Evolutionary conservation across 1,139 yeast genomes (phyloP).

Genomic region (Kodamaea suecica): DNA sequence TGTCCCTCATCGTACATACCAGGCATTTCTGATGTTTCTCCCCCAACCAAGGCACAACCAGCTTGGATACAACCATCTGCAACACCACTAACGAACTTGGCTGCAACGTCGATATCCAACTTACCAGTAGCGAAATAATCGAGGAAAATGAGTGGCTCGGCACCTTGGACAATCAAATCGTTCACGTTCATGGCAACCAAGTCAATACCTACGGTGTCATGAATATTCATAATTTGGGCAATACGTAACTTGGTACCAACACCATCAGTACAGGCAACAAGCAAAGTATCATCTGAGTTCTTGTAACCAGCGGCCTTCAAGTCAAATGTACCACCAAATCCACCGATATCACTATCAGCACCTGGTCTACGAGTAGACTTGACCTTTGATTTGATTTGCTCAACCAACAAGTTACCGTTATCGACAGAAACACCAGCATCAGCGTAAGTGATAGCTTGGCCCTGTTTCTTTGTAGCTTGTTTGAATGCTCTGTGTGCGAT

Average conservation of each 20-base stretch:
- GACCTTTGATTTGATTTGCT: slow-evolving; percentile 85
- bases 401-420: slow-evolving; percentile 86
- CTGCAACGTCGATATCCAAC: slow-evolving; percentile 78
- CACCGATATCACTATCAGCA: slow-evolving; percentile 97
- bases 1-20: slow-evolving; percentile 96
- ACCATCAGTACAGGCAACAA: slow-evolving; percentile 98
- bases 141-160: slow-evolving; percentile 92
- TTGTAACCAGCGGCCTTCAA: slow-evolving; percentile 81
- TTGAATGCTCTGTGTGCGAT: slow-evolving; percentile 96
- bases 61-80: slow-evolving; percentile 94
- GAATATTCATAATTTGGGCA: slow-evolving; percentile 86
- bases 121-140: slow-evolving; percentile 97
- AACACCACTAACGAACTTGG: slow-evolving; percentile 90
- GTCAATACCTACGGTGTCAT: slow-evolving; percentile 96
- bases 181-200: slow-evolving; percentile 98
- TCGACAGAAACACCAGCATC: slow-evolving; percentile 98
- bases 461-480: slow-evolving; percentile 31
- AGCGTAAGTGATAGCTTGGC: slow-evolving; percentile 64
- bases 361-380: slow-evolving; percentile 95
- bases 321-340: slow-evolving; percentile 96
- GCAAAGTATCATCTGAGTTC: slow-evolving; percentile 64
- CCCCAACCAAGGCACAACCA: slow-evolving; percentile 98
- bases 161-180: slow-evolving; percentile 97
- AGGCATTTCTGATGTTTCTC: slow-evolving; percentile 99
- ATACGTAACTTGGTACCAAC: slow-evolving; percentile 96